Base-by-base conservation (phyloP, 2,329 filamentous ascomycete genomes). In the Fusarium sp. region DNA sequence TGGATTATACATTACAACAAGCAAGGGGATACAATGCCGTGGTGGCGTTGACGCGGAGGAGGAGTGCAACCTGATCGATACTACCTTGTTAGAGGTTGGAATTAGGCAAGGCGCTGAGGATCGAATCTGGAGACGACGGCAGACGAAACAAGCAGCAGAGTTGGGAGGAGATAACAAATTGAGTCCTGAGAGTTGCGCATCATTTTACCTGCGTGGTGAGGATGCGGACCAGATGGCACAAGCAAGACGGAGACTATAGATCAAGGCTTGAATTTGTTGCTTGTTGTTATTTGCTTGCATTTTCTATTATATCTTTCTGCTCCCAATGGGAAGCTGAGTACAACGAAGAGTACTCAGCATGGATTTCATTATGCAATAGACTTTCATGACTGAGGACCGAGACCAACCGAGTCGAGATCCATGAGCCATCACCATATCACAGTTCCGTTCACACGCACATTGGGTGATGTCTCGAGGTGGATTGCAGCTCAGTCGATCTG, bases 381-480 rank as follows among this genome's bases (percentile, higher is more conserved):
- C 53, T 67, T 44, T 55, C 53, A 69, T 67, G 63, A 70, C 59
- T 65, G 60, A 56, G 63, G 67, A 56, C 55, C 49, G 38, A 65
- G 68, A 61, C 68, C 68, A 70, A 31, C 44, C 60, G 67, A 65
- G 68, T 70, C 68, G 25, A 61, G 58, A 56, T 67, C 51, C 58
- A 65, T 50, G 60, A 69, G 58, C 67, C 67, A 70, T 57, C 66
- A 68, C 60, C 53, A 64, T 46, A 53, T 50, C 42, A 43, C 36
- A 28, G 40, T 51, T 42, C 40, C 42, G 24, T 58, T 45, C 40
- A 38, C 48, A 50, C 46, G 35, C 53, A 39, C 47, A 15, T 25
- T 25, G 28, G 19, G 61, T 67, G 61, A 65, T 40, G 34, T 50
- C 36, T 61, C 34, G 38, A 46, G 38, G 44, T 48, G 57, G 42